Base-by-base conservation (phyloP, 2,329 filamentous ascomycete species). In the Thermochaetoides dissita region DNA sequence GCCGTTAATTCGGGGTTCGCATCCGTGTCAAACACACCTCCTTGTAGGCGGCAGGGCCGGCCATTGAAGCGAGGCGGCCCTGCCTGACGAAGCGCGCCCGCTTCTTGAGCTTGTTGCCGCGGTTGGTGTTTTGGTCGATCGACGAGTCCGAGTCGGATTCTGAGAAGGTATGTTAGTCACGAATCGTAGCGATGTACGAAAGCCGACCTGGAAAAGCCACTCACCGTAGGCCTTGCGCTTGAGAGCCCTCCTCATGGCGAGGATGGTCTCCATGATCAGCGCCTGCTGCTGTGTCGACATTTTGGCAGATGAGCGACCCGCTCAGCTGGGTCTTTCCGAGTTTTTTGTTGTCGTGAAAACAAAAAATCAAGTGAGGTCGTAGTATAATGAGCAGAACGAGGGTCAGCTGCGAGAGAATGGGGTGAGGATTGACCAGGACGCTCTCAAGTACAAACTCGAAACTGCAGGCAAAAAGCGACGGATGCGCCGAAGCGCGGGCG, bases 111-210 rank as follows among this genome's bases (percentile, higher is more conserved):
- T 88, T 89, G 60, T 85, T 76, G 47, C 81, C 82, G 55, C 83
- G 79, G 60, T 87, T 87, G 44, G 77, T 81, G 52, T 73, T 74
- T 52, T 73, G 69, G 46, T 79, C 71, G 53, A 86, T 78, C 42
- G 76, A 73, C 46, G 79, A 77, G 59, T 89, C 84, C 45, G 81
- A 84, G 58, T 88, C 84, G 52, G 79, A 84, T 48, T 85, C 84
- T 87, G 61, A 10, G 11, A 10, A 8, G 9, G 39, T 17, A 17
- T 8, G 17, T 24, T 24, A 24, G 17, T 24, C 5, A 5, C 5
- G 17, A 24, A 24, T 24, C 17, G 17, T 24, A 24, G 17, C 17
- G 8, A 34, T 10, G 5, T 33, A 34, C 24, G n/a, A 37, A 39
- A 32, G n/a, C 17, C 17, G 11, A 24, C 17, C 17, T 24, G 30